Base-by-base conservation (phyloP, 768 basidiomycete species). In the Sporobolomyces pararoseus region DNA sequence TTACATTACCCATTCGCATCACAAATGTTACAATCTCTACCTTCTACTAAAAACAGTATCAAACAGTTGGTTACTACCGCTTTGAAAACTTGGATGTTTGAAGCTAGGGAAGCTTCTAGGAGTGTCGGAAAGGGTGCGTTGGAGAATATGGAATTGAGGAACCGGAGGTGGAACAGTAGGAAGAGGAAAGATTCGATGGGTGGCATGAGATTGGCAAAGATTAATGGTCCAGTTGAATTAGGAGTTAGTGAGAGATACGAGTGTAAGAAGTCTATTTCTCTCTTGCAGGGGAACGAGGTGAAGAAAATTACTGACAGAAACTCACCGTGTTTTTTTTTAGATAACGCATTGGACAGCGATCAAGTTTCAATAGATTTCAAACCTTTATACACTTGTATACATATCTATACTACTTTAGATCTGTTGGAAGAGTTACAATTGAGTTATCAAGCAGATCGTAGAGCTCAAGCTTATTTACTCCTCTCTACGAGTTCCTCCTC, bases 401-500 rank as follows among this genome's bases (percentile, higher is more conserved):
- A 96, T 76, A 97, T 97, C 70, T 95, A 98, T 79, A 86, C 89
- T 65, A 86, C 92, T 7, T 83, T 99, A 27, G 91, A 94, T 77
- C 87, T 88, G n/a, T 83, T 94, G 44, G 88, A 89, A 49, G 93
- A 95, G 73, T 83, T 98, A 14, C 91, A 91, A 65, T 85, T 84
- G 62, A 94, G 88, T 37, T 99, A 97, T 76, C 95, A 98, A 80
- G 91, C 90, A n/a, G 96, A 99, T 79, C 86, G 96, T 77, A 92
- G 95, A 83, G 91, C 93, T 0, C 96, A 99, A 89, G 95, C 96
- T 3, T 89, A 90, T 72, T 85, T 99, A 13, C 96, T 98, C 78
- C 85, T 99, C 34, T 92, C 80, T 3, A n/a, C n/a, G 77, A 77
- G 80, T 27, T 61, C 78, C 2, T 77, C 53, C 13, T 34, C 53